Evolutionary conservation across 1,139 yeast genomes (phyloP).

Genomic region (Blastobotrys apis): DNA sequence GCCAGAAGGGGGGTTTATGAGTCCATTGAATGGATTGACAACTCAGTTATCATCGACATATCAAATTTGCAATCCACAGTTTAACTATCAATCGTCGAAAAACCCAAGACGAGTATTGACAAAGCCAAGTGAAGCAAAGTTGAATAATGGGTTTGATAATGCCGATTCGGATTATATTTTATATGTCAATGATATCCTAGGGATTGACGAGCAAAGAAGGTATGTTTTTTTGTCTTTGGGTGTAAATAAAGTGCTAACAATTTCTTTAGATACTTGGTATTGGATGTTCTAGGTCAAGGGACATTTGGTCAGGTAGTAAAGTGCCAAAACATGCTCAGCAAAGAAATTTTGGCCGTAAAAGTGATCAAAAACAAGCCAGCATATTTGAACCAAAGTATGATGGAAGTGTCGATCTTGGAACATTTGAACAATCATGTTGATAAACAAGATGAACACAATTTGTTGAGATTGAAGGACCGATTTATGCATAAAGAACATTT

Average conservation of each 20-base stretch:
- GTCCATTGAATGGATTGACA: conserved; percentile 85
- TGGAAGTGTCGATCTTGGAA: conserved; percentile 85
- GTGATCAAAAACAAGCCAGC: conserved; percentile 92
- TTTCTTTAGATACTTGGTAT: conserved; percentile 59
- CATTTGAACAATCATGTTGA: conserved; percentile 70
- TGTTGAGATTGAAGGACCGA: conserved; percentile 76
- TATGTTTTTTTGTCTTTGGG: background rate
- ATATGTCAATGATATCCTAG: conserved; percentile 90
- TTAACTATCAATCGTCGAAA: conserved; percentile 75
- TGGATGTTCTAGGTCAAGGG: conserved; percentile 92
- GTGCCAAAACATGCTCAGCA: conserved; percentile 86
- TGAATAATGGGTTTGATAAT: conserved; percentile 83
- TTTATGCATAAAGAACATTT: conserved; percentile 90
- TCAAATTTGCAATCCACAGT: conserved; percentile 80
- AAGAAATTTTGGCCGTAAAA: conserved; percentile 89
- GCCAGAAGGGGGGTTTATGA: conserved; percentile 68
- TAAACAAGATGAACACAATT: conserved; percentile 63
- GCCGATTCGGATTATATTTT: conserved; percentile 85
- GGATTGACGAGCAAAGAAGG: conserved; percentile 77
- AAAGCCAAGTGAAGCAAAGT: conserved; percentile 81
- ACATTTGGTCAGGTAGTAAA: conserved; percentile 98
- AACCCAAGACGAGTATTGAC: conserved; percentile 91
- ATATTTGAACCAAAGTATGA: conserved; percentile 82
- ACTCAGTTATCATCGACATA: conserved; percentile 75
- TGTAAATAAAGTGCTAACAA: background rate